phyloP scores from a whole-genome alignment of 176 grass and related monocot genomes.

The Eleusine coracana region DNA sequence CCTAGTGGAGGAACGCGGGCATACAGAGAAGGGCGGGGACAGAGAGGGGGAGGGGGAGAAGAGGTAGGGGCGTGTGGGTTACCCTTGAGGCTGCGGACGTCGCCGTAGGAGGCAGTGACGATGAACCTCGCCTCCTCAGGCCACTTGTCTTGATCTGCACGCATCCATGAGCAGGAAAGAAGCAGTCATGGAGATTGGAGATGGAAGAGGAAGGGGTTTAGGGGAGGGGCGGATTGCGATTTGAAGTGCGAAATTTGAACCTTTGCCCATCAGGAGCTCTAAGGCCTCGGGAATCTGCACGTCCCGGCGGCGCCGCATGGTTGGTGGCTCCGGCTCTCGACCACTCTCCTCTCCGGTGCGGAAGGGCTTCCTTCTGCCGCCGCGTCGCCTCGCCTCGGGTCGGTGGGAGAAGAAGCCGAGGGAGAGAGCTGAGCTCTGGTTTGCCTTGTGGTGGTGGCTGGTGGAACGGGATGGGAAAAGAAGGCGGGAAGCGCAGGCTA shows the following conservation, averaged over 20 bases:
- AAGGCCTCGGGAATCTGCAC: neutral
- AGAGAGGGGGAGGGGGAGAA: accelerated
- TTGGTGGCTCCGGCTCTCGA: neutral
- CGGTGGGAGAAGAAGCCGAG: neutral
- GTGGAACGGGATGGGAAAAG: too few species aligned
- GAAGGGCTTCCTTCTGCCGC: neutral
- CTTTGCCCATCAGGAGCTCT: slow-evolving; percentile 28
- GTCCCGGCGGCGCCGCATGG: neutral
- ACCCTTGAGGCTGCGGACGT: slow-evolving; percentile 36
- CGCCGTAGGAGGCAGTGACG: slow-evolving; percentile 1
- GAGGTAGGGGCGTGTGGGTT: neutral
- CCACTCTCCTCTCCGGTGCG: neutral
- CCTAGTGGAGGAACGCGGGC: too few species aligned
- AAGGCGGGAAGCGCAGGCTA: slow-evolving; percentile 9
- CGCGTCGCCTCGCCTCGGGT: neutral
- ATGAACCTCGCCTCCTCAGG: slow-evolving; percentile 20
- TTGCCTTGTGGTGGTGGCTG: too few species aligned
- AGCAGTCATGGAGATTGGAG: neutral
- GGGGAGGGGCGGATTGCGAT: neutral
- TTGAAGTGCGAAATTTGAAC: neutral
- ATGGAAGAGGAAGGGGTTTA: neutral
- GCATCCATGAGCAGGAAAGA: neutral
- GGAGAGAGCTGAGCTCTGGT: too few species aligned
- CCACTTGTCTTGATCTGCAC: neutral
- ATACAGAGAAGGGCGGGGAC: neutral